phyloP scores from a whole-genome alignment of 768 basidiomycete species.

The Amanita subjunquillea region DNA sequence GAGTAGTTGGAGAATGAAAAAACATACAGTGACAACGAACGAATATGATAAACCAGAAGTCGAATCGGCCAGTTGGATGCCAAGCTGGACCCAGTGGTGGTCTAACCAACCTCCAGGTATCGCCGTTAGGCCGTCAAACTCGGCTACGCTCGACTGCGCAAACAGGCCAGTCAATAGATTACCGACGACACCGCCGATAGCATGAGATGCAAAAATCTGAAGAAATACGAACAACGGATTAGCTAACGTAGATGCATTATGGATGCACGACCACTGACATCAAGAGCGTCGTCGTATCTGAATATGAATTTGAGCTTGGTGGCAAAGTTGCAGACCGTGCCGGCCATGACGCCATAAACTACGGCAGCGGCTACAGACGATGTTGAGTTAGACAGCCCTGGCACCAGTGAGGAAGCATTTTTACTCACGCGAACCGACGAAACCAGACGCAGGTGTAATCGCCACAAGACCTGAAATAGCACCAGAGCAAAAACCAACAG shows the following conservation, averaged over 20 bases:
- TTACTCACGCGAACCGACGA: constrained; percentile 58
- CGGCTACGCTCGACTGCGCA: constrained; percentile 71
- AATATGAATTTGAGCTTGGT: constrained; percentile 85
- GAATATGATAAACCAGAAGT: constrained; percentile 56
- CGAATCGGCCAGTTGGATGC: constrained; percentile 75
- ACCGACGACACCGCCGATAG: constrained; percentile 68
- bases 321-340: constrained; percentile 87
- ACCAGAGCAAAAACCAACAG: constrained; percentile 93
- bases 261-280: constrained; percentile 33
- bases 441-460: constrained; percentile 81
- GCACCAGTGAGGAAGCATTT: not conserved
- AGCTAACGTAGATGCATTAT: not conserved
- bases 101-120: constrained; percentile 86
- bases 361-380: constrained; percentile 57
- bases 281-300: constrained; percentile 71
- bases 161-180: constrained; percentile 85
- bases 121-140: constrained; percentile 58
- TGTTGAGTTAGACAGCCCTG: not conserved
- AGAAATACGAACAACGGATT: not conserved
- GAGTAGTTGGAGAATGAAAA: not conserved
- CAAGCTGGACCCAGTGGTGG: constrained; percentile 73
- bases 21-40: constrained; percentile 64
- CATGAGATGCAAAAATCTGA: constrained; percentile 85
- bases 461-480: constrained; percentile 86
- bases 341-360: constrained; percentile 76